Conservation (phyloP, 2,329 filamentous ascomycete genomes). For the Penicillium digitatum region DNA sequence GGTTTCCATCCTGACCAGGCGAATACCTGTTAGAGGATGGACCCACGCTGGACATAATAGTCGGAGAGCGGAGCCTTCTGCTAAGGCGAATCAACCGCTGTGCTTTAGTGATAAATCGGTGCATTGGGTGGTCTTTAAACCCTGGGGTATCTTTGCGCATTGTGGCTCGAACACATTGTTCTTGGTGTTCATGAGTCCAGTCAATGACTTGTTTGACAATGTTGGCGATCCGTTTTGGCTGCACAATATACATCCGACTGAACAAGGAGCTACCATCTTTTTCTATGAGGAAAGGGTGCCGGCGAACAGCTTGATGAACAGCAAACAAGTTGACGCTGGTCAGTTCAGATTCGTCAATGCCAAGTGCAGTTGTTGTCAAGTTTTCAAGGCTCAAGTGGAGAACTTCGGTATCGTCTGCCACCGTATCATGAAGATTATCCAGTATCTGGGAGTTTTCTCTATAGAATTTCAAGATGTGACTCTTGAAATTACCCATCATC, state of each 20-base stretch:
- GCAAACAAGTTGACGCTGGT: slow-evolving; percentile 33
- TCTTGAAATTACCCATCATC: slow-evolving; percentile 35
- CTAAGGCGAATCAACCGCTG: slow-evolving; percentile 41
- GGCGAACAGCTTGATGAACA: slow-evolving; percentile 34
- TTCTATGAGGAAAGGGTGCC: slow-evolving; percentile 34
- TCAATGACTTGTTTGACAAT: slow-evolving; percentile 49
- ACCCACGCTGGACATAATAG: slow-evolving; percentile 41
- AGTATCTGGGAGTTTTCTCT: slow-evolving; percentile 31
- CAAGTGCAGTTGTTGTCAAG: slow-evolving; percentile 35
- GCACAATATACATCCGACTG: slow-evolving; percentile 45
- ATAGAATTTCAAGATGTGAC: slow-evolving; percentile 35
- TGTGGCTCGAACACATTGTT: slow-evolving; percentile 28
- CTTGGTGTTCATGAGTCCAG: slow-evolving; percentile 55
- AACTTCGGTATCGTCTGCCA: slow-evolving; percentile 38
- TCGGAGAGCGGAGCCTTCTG: slow-evolving; percentile 42
- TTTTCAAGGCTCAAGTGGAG: slow-evolving; percentile 36
- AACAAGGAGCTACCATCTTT: slow-evolving; percentile 34
- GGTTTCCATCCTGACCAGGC: slow-evolving; percentile 27
- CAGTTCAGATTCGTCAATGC: slow-evolving; percentile 28
- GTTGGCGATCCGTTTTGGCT: slow-evolving; percentile 50
- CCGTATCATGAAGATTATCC: slow-evolving; percentile 37
- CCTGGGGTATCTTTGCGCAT: slow-evolving; percentile 25
- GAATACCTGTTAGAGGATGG: slow-evolving; percentile 35
- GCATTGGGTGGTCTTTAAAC: slow-evolving; percentile 38
- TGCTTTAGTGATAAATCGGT: slow-evolving; percentile 45